Conservation (phyloP, 140 eudicot genomes). For the Bidens hawaiensis region DNA sequence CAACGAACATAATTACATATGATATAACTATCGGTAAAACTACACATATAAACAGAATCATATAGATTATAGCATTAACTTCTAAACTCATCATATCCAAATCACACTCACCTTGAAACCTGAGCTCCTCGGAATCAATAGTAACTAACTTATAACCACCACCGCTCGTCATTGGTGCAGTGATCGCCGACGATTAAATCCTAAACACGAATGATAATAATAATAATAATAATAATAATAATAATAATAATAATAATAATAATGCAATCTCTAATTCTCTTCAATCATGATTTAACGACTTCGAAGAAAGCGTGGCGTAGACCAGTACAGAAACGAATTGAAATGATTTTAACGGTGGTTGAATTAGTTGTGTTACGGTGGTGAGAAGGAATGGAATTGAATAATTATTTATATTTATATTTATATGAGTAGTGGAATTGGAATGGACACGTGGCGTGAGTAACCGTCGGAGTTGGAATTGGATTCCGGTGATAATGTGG, state of each 20-base stretch:
- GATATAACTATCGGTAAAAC: no score
- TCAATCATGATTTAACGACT: no score
- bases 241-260: background rate
- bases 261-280: no score
- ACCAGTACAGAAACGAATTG: constrained; percentile 17
- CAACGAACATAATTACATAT: no score
- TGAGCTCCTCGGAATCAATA: constrained; percentile 73
- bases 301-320: no score
- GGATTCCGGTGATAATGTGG: constrained; percentile 20
- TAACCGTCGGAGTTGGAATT: constrained; percentile 28
- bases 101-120: constrained; percentile 54
- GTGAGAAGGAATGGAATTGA: constrained; percentile 11
- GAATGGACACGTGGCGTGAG: constrained; percentile 27
- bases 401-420: no score
- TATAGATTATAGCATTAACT: no score
- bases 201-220: no score
- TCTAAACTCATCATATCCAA: background rate
- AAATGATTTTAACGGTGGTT: constrained; percentile 19
- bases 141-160: constrained; percentile 44
- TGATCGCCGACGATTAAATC: constrained; percentile 1
- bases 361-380: no score
- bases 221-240: no score
- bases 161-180: constrained; percentile 40
- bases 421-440: no score
- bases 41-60: no score